Base-by-base conservation (phyloP, 1,284 basidiomycete genomes). In the Rhodotorula sp. region DNA sequence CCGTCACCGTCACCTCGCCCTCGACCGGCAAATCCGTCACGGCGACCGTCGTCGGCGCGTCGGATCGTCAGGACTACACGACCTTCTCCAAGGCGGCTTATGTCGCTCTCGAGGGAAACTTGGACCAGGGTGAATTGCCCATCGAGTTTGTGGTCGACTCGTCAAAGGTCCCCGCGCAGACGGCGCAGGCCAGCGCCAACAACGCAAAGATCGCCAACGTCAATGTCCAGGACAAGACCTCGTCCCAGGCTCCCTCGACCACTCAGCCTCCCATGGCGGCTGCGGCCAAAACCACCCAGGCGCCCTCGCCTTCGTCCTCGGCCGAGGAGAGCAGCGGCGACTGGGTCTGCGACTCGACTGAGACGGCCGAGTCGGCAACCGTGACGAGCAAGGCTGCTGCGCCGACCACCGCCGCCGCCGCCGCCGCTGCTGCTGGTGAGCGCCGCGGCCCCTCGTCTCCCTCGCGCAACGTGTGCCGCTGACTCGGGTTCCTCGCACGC, bases 281-380 rank as follows among this genome's bases (percentile, higher is more conserved):
- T 24, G 30, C 58, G 22, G 59, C 36, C 53, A 20, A 52, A n/a
- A 63, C 66, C 20, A 49, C 62, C 10, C 34, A 60, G 3, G 57
- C 67, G 39, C 39, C 39, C 8, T n/a, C 63, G 10, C 19, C 65
- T 15, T 27, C 62, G 22, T n/a, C 56, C 53, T 27, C 47, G 22
- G 46, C 46, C 3, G 52, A 55, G 11, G 39, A 62, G n/a, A 22
- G 27, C 20, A 62, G 58, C 15, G 67, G 58, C 27, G 71, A 73
- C 62, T 65, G 64, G 62, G 64, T 73, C 15, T 71, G 71, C 59
- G 71, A 73, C 29, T 55, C 30, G 58, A 59, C 30, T 44, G 54
- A 30, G n/a, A 30, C 36, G 27, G 10, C 15, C 9, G 7, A 20
- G 52, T 29, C 9, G 17, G n/a, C n/a, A n/a, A n/a, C n/a, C n/a